Conservation (phyloP, 2,329 filamentous ascomycete species). For the Beauveria sp. region DNA sequence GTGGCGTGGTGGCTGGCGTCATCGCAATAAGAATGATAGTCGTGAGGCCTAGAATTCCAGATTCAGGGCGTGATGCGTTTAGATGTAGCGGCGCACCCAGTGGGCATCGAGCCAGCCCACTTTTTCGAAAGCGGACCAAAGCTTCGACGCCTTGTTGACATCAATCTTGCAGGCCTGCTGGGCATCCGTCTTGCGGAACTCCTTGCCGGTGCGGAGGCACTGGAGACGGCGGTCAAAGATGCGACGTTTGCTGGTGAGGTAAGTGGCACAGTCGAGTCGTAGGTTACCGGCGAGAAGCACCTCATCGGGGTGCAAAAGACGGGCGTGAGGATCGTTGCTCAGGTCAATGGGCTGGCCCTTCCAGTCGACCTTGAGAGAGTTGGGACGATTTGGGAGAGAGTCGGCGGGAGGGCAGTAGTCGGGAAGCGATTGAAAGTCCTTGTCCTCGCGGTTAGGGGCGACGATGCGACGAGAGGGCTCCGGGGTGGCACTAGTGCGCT, state of each 20-base stretch:
- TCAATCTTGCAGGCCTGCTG: conserved; percentile 98
- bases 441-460: conserved; percentile 70
- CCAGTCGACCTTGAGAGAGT: conserved; percentile 78
- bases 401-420: conserved; percentile 65
- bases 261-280: conserved; percentile 77
- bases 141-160: conserved; percentile 91
- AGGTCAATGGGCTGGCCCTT: conserved; percentile 75
- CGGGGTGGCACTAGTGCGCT: conserved; percentile 38
- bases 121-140: conserved; percentile 83
- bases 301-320: conserved; percentile 73
- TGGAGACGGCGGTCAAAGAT: conserved; percentile 76
- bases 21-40: conserved; percentile 4
- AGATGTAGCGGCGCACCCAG: conserved; percentile 33
- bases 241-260: conserved; percentile 85
- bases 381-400: conserved; percentile 58
- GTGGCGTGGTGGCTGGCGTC: not conserved
- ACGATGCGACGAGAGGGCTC: conserved; percentile 44
- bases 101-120: conserved; percentile 69
- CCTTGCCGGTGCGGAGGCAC: conserved; percentile 60
- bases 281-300: conserved; percentile 68
- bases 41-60: conserved; percentile 3
- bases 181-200: conserved; percentile 90
- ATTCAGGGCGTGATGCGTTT: conserved; percentile 10
- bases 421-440: conserved; percentile 64
- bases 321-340: conserved; percentile 58